A percentile compares a stretch with the other conserved stretches of the same genome.
These are phyloP conservation scores for Pichia phayaonensis DNA, from an alignment of 805 yeast species.

Conservation along the genomic window DNA sequence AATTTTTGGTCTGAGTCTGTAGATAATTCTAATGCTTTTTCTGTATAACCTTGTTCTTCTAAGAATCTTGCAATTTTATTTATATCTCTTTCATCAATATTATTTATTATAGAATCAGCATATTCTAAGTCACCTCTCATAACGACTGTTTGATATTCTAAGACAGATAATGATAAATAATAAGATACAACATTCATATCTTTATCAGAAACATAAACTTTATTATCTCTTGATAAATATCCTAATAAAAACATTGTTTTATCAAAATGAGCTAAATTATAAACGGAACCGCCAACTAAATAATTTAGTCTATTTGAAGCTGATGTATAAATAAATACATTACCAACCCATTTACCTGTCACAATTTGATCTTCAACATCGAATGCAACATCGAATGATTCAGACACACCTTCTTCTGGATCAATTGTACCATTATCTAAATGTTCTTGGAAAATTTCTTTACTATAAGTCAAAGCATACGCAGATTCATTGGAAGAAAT, in stretches of 20 bases:
- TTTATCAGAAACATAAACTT: constrained; percentile 85
- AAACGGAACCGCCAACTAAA: constrained; percentile 88
- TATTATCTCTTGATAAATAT: constrained; percentile 83
- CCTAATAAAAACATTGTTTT: constrained; percentile 81
- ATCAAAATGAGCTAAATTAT: constrained; percentile 89
- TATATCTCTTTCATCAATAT: constrained; percentile 56
- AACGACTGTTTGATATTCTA: constrained; percentile 93
- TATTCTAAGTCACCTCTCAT: constrained; percentile 90
- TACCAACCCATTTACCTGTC: constrained; percentile 96
- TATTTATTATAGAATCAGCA: constrained; percentile 59
- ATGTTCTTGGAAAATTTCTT: constrained; percentile 58
- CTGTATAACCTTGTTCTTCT: constrained; percentile 84
- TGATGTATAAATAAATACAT: constrained; percentile 90
- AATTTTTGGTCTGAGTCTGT: constrained; percentile 88
- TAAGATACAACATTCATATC: constrained; percentile 78
- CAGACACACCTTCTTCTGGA: constrained; percentile 84
- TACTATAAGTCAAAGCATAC: constrained; percentile 69
- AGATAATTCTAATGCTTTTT: constrained; percentile 76
- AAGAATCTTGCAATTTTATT: constrained; percentile 83
- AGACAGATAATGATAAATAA: constrained; percentile 72
- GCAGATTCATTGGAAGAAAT: constrained; percentile 65
- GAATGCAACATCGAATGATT: constrained; percentile 73
- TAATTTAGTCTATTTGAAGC: constrained; percentile 82
- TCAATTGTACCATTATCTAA: constrained; percentile 49
- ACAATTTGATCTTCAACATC: constrained; percentile 76